Evolutionary conservation across 345 rosid genomes (phyloP).

Genomic region (Eucalyptus albens): DNA sequence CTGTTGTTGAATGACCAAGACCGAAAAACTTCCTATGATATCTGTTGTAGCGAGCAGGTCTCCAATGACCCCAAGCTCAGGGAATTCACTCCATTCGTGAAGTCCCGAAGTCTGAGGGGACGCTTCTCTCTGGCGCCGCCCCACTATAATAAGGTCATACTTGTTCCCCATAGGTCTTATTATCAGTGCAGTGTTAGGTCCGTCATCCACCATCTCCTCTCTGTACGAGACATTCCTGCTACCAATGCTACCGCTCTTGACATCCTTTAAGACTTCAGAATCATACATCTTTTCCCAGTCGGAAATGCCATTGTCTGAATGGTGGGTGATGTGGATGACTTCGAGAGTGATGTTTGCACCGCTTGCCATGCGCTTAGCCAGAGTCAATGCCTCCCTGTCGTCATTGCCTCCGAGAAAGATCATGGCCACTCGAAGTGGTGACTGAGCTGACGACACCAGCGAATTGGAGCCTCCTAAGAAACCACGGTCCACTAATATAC

Average conservation of each 20-base stretch:
- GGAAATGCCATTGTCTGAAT: background rate
- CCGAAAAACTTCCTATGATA: background rate
- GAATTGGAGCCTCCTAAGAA: background rate
- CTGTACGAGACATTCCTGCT: background rate
- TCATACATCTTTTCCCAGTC: background rate
- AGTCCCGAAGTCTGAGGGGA: background rate
- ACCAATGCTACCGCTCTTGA: background rate
- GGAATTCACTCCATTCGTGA: slow-evolving; percentile 4
- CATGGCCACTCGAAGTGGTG: background rate
- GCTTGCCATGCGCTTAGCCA: slow-evolving; percentile 5
- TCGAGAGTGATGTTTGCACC: background rate
- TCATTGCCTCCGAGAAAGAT: slow-evolving; percentile 21
- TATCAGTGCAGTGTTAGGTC: background rate
- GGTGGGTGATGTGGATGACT: background rate
- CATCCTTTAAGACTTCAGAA: background rate
- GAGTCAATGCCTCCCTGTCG: slow-evolving; percentile 22
- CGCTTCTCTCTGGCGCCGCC: background rate
- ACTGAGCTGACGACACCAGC: background rate
- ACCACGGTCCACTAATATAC: slow-evolving; percentile 15
- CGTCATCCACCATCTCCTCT: background rate
- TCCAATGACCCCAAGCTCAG: slow-evolving; percentile 12
- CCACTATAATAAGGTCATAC: slow-evolving; percentile 4
- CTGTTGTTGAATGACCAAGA: slow-evolving; percentile 18
- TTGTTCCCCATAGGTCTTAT: background rate
- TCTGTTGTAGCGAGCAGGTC: slow-evolving; percentile 8